phyloP scores from a whole-genome alignment of 495 filamentous ascomycete genomes.

The Wilcoxina mikolae region DNA sequence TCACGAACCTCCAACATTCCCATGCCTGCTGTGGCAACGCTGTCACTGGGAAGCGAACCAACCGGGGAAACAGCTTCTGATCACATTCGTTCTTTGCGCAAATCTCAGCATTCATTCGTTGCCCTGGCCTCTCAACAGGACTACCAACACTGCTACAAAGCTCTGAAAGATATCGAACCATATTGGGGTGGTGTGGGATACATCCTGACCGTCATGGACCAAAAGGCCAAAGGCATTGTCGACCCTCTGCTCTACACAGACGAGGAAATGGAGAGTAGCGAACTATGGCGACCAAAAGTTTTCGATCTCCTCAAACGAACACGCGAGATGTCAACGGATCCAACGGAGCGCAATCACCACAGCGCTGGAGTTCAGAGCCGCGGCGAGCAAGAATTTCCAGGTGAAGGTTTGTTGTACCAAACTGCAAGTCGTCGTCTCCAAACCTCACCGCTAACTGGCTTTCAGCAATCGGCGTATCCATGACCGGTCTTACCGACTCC shows the following conservation, averaged over 20 bases:
- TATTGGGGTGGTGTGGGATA: constrained; percentile 82
- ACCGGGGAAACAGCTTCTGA: background rate
- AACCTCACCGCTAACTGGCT: background rate
- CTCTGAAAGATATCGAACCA: constrained; percentile 54
- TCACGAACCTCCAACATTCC: background rate
- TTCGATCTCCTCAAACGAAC: background rate
- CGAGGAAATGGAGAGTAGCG: constrained; percentile 60
- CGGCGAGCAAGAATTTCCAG: background rate
- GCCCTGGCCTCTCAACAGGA: constrained; percentile 63
- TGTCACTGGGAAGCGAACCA: background rate
- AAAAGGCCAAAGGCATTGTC: constrained; percentile 69
- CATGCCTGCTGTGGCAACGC: background rate
- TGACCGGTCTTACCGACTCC: background rate
- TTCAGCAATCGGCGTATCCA: constrained; percentile 1
- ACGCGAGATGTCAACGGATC: background rate
- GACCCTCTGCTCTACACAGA: constrained; percentile 64
- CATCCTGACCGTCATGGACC: constrained; percentile 71
- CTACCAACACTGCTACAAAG: constrained; percentile 69
- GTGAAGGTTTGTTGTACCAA: background rate
- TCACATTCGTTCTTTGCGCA: background rate
- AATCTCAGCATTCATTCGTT: constrained; percentile 49
- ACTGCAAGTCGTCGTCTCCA: background rate
- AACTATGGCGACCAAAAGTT: constrained; percentile 21
- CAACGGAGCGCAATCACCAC: background rate
- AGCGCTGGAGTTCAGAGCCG: background rate